phyloP scores from a whole-genome alignment of 2,329 filamentous ascomycete species.

The Pezicula carpinea region DNA sequence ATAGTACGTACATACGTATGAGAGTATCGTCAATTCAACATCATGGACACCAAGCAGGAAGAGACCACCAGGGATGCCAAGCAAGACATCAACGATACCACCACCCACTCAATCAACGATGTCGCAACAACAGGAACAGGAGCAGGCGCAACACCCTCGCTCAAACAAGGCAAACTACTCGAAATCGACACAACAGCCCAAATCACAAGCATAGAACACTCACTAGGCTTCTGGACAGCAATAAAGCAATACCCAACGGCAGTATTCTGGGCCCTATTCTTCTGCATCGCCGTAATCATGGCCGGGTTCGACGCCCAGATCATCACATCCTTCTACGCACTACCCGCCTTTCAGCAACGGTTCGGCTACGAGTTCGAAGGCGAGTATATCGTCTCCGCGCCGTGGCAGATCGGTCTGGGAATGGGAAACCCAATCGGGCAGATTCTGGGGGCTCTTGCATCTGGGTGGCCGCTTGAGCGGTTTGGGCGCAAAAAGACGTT shows the following conservation, averaged over 20 bases:
- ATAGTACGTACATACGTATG: too few species aligned
- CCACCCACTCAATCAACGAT: conserved; percentile 1
- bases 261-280: conserved; percentile 21
- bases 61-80: not conserved
- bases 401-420: conserved; percentile 22
- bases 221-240: conserved; percentile 14
- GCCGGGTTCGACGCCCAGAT: conserved; percentile 21
- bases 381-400: conserved; percentile 17
- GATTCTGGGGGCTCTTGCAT: conserved; percentile 39
- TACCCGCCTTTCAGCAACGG: conserved; percentile 18
- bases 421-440: conserved; percentile 22
- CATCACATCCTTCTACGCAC: conserved; percentile 19
- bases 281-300: conserved; percentile 22
- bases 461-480: conserved; percentile 30
- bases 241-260: conserved; percentile 17
- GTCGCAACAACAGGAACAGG: not conserved
- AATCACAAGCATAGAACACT: conserved; percentile 16
- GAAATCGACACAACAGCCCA: conserved; percentile 16
- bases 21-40: not conserved
- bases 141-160: not conserved
- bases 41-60: conserved; percentile 1
- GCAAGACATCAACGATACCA: too few species aligned
- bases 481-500: conserved; percentile 17
- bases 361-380: conserved; percentile 17
- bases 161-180: conserved; percentile 16